Conservation (phyloP, 108 stramenopile genomes). For the Fragilaria radians region DNA sequence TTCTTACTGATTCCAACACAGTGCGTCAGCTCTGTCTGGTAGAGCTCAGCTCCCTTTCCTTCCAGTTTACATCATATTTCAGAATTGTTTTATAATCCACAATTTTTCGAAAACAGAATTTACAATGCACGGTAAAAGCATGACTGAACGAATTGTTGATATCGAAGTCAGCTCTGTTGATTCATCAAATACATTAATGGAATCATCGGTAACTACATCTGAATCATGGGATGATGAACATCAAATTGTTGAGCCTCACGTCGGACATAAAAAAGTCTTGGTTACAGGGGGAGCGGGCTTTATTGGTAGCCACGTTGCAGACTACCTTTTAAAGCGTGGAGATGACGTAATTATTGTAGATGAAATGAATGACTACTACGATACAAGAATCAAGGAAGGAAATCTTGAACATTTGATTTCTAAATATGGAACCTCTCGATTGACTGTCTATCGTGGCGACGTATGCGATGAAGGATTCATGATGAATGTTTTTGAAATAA, state of each 20-base stretch:
- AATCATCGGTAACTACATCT: too few species aligned
- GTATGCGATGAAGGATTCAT: conserved; percentile 91
- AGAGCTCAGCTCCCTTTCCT: too few species aligned
- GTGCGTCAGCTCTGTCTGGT: too few species aligned
- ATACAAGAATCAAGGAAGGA: conserved; percentile 81
- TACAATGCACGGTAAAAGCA: too few species aligned
- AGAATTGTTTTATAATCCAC: too few species aligned
- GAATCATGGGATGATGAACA: too few species aligned
- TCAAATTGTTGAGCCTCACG: conserved; percentile 66
- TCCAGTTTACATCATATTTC: too few species aligned
- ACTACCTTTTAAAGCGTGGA: conserved; percentile 76
- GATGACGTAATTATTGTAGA: conserved; percentile 95
- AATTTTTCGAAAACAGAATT: too few species aligned
- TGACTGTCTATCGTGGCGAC: conserved; percentile 82
- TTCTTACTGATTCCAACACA: too few species aligned
- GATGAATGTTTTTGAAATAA: conserved; percentile 63
- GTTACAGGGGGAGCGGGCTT: conserved; percentile 98
- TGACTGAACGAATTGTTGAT: too few species aligned
- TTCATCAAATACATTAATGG: too few species aligned
- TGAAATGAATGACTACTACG: conserved; percentile 99
- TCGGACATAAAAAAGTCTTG: conserved; percentile 85
- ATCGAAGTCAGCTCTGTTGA: too few species aligned
- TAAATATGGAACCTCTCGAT: conserved; percentile 28
- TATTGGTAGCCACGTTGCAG: conserved; percentile 86
- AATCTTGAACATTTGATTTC: conserved; percentile 65